Base-by-base conservation (phyloP, 2,329 filamentous ascomycete genomes). In the Aureobasidium subglaciale region DNA sequence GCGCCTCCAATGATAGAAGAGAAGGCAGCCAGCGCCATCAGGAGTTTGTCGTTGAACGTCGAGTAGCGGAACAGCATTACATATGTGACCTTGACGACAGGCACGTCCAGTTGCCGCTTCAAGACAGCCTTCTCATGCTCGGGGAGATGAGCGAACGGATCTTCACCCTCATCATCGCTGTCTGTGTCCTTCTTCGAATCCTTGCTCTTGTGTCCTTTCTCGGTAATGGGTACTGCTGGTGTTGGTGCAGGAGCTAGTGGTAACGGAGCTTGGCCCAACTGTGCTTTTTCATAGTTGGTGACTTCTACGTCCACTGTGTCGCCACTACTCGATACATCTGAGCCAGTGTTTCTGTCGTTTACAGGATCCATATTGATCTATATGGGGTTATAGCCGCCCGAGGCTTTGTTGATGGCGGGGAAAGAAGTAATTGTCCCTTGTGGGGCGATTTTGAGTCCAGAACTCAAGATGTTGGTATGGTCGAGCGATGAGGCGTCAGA, bases 51-150 rank as follows among this genome's bases (percentile, higher is more conserved):
- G 42, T 67, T 70, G 15, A 60, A 65, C 8, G 68, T 74, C 4
- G 73, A 72, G 66, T 76, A 76, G 30, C 74, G 71, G 62, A 73
- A 76, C 6, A 78, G 60, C 37, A 63, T 62, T 15, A 60, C 54
- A 55, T 74, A 77, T 2, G 68, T 68, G 41, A 77, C 68, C 42
- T 71, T 72, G 34, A 73, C 64, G 1, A 66, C 64, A 1, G 74
- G 74, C 16, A 72, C 70, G 27, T 73, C 67, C 18, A 74, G 56
- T 50, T 78, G 75, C 56, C 62, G 64, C 57, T 62, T 61, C 24
- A 73, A 35, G 22, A 72, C 65, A 3, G 60, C 62, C 15, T 63
- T 64, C 58, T 73, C 70, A 37, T 71, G 65, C 35, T 69, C 67
- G 9, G 70, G 69, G 15, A 73, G 59, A 60, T 71, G 70, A 43